Evolutionary conservation across 1,284 basidiomycete species (phyloP).

Genomic region (Hymenochaete sp.): DNA sequence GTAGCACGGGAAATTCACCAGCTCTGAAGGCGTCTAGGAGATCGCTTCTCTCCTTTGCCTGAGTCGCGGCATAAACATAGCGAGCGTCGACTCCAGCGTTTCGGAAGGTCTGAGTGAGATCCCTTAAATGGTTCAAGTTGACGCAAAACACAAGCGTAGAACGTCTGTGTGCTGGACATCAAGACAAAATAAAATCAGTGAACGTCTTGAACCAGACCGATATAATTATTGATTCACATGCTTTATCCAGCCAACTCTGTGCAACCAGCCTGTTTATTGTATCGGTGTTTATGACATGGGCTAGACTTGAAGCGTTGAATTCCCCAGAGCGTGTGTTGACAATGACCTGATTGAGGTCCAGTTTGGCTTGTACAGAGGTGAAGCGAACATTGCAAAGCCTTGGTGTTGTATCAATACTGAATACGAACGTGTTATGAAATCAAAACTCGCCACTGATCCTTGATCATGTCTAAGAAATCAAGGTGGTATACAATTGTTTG

Average conservation of each 20-base stretch:
- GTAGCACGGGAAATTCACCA: slow-evolving; percentile 75
- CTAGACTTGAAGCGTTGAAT: slow-evolving; percentile 69
- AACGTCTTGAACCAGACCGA: not conserved
- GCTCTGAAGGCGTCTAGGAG: slow-evolving; percentile 64
- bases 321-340: slow-evolving; percentile 66
- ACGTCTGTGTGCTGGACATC: slow-evolving; percentile 41
- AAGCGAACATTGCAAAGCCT: slow-evolving; percentile 84
- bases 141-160: slow-evolving; percentile 92
- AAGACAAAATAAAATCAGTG: not conserved
- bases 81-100: slow-evolving; percentile 79
- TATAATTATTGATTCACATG: slow-evolving; percentile 38
- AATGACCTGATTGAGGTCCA: slow-evolving; percentile 62
- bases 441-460: slow-evolving; percentile 69
- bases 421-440: not conserved
- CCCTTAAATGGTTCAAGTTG: slow-evolving; percentile 75
- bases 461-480: slow-evolving; percentile 91
- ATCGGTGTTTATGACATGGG: slow-evolving; percentile 71
- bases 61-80: slow-evolving; percentile 69
- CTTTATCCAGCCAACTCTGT: slow-evolving; percentile 74
- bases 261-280: slow-evolving; percentile 72
- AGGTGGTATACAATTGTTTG: slow-evolving; percentile 90
- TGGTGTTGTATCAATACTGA: slow-evolving; percentile 7
- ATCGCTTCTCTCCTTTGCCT: slow-evolving; percentile 52
- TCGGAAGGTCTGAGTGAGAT: slow-evolving; percentile 69
- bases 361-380: slow-evolving; percentile 68